phyloP scores from a whole-genome alignment of 768 basidiomycete species.

The Suillus spraguei region DNA sequence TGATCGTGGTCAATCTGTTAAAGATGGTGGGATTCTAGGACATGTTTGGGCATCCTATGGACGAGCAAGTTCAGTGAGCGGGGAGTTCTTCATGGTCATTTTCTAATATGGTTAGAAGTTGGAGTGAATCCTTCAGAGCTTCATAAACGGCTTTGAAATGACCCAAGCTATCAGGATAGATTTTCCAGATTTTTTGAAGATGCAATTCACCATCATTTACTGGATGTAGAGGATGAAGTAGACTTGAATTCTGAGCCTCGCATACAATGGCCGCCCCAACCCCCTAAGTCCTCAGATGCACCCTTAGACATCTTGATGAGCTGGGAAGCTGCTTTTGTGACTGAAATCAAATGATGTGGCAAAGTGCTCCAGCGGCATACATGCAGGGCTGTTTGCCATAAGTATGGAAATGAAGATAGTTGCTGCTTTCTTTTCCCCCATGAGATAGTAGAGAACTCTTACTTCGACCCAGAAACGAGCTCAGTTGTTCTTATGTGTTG shows the following conservation, averaged over 20 bases:
- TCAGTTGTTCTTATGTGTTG: conserved; percentile 31
- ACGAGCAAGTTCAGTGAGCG: conserved; percentile 29
- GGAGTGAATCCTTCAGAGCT: conserved; percentile 35
- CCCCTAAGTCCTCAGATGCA: too few relatives aligned
- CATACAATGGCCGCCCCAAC: conserved; percentile 22
- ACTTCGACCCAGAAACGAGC: conserved; percentile 34
- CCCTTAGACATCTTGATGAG: not conserved
- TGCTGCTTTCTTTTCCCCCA: conserved; percentile 40
- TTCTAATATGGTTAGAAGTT: conserved; percentile 33
- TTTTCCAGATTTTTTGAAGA: conserved; percentile 37
- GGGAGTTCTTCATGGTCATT: conserved; percentile 34
- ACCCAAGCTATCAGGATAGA: conserved; percentile 10
- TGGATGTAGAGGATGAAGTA: conserved; percentile 23
- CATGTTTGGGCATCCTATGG: conserved; percentile 32
- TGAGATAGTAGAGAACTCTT: conserved; percentile 28
- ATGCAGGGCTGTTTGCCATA: conserved; percentile 29
- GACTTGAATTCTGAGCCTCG: conserved; percentile 25
- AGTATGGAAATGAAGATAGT: conserved; percentile 28
- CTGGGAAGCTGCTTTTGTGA: conserved; percentile 18
- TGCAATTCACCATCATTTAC: conserved; percentile 35
- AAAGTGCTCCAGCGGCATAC: conserved; percentile 25
- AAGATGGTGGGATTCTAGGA: conserved; percentile 34
- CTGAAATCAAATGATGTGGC: conserved; percentile 24
- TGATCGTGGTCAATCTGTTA: conserved; percentile 7
- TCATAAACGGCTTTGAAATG: conserved; percentile 22